Evolutionary conservation across 2,329 filamentous ascomycete species (phyloP).

Genomic region (Allantophomopsis cytisporea): DNA sequence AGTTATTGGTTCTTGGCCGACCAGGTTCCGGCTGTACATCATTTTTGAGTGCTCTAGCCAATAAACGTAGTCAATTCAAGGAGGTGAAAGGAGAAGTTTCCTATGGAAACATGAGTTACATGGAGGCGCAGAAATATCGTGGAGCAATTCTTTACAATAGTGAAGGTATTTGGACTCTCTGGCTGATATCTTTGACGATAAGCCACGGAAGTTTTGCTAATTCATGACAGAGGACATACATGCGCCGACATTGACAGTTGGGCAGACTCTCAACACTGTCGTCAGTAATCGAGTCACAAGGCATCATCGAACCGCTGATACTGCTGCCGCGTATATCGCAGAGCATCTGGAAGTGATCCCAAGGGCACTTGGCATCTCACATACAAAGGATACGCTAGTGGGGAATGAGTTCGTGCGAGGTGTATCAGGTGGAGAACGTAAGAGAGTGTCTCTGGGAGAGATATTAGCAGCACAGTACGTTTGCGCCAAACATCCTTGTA

Average conservation of each 20-base stretch:
- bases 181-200: background rate
- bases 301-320: conserved; percentile 22
- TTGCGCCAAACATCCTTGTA: conserved; percentile 12
- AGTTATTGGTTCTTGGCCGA: conserved; percentile 47
- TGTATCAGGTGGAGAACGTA: conserved; percentile 42
- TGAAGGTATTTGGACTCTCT: conserved; percentile 11
- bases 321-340: conserved; percentile 36
- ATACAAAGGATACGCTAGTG: conserved; percentile 35
- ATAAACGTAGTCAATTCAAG: conserved; percentile 41
- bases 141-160: conserved; percentile 38
- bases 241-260: conserved; percentile 41
- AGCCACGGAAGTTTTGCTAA: background rate
- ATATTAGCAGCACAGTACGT: conserved; percentile 24
- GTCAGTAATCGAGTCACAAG: conserved; percentile 24
- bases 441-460: conserved; percentile 45
- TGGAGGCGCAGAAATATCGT: conserved; percentile 27
- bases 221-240: conserved; percentile 28
- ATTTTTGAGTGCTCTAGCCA: conserved; percentile 51
- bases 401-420: conserved; percentile 43
- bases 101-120: conserved; percentile 28
- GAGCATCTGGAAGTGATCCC: conserved; percentile 19
- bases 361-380: conserved; percentile 39
- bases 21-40: conserved; percentile 56
- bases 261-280: conserved; percentile 41
- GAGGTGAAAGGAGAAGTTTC: conserved; percentile 39